Base-by-base conservation (phyloP, 2,329 filamentous ascomycete species). In the Alternaria burnsii region DNA sequence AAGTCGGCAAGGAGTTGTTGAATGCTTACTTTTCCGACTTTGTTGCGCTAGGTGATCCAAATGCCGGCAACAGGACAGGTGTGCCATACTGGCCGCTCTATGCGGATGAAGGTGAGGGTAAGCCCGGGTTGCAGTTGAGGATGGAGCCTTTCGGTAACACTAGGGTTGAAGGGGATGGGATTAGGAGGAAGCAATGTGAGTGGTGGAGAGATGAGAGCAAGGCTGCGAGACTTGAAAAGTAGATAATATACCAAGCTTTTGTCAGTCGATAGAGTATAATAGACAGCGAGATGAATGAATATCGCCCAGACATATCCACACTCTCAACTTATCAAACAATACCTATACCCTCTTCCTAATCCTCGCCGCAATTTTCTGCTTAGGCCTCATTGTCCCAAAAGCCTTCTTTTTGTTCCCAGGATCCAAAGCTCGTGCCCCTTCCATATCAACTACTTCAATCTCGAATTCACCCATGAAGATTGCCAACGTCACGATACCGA, bases 51-150 rank as follows among this genome's bases (percentile, higher is more conserved):
- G 70, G 77, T 14, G 73, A 81, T 59, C 81, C 81, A 6, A 83
- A 81, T 58, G 56, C 52, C 0, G 67, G 65, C 10, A 60, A 61
- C 16, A 58, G 65, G 28, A 55, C 44, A 6, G 76, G 66, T 26
- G 48, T 73, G 26, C 72, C 71, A 52, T 67, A 69, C 2, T 83
- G 81, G 81, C 81, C 81, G 1, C 67, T 52, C 30, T 83, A 83
- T 57, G 63, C 60, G 10, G 54, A 73, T 50, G 44, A 36, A 10
- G 55, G 47, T 1, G 50, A 58, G 26, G 67, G 65, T 1, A 50
- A 26, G 11, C 67, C 63, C 0, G 71, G 68, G 8, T 48, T 72
- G 22, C 70, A 71, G 47, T 32, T 71, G 44, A 50, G 65, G 14
- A 64, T 74, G n/a, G 65, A 72, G 61, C 6, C 71, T 9, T 74